Percentiles rank a stretch among this genome's conserved stretches.
Evolutionary conservation across 169 alveolate species (phyloP).

Genomic region (Plasmodium knowlesi): DNA sequence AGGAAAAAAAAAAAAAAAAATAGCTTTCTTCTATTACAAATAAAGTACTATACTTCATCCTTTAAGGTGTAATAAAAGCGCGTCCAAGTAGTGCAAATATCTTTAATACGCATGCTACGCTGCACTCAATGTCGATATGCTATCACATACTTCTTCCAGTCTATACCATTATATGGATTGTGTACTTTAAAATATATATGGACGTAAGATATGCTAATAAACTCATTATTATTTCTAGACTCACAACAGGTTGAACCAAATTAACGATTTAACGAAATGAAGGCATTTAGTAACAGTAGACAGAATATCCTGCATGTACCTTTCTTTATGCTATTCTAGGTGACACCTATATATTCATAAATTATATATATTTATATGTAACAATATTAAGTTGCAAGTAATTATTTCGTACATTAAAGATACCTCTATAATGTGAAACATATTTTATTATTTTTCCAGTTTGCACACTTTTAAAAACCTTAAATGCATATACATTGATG

Average conservation of each 20-base stretch:
- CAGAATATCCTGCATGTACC: background rate
- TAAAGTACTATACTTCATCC: background rate
- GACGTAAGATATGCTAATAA: background rate
- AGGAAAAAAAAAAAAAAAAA: background rate
- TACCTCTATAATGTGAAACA: background rate
- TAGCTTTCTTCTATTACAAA: background rate
- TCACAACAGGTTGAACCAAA: background rate
- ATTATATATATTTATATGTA: background rate
- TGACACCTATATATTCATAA: background rate
- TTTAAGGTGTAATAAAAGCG: background rate
- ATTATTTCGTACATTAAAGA: background rate
- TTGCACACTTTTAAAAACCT: background rate
- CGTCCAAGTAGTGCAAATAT: background rate
- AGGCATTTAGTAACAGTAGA: background rate
- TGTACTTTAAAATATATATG: background rate
- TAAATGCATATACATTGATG: background rate
- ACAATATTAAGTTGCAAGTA: background rate
- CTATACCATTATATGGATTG: background rate
- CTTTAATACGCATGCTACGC: background rate
- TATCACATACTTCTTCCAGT: background rate
- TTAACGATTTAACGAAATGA: background rate
- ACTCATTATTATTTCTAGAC: background rate
- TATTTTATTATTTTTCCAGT: background rate
- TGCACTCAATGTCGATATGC: background rate
- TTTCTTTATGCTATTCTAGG: background rate